Percentiles rank a stretch among this genome's conserved stretches.
Evolutionary conservation across 306 rosid genomes (phyloP).

Genomic region (Medicago ruthenica): DNA sequence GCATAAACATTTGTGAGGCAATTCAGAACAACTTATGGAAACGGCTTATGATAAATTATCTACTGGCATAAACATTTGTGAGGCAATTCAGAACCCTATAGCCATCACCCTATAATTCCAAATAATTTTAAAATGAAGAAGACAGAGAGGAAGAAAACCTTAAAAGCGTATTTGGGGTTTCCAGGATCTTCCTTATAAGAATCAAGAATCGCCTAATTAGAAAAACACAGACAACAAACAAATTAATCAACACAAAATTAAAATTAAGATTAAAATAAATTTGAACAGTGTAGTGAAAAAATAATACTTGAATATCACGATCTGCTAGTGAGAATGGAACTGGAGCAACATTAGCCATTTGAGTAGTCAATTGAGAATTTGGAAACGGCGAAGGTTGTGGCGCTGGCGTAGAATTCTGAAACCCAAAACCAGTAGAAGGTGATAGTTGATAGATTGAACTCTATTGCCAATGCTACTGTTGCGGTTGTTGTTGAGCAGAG

Average conservation of each 20-base stretch:
- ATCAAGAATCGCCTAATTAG: slow-evolving; percentile 74
- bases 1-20: no score
- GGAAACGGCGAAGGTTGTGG: slow-evolving; percentile 60
- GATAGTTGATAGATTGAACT: slow-evolving; percentile 55
- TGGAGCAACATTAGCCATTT: slow-evolving; percentile 94
- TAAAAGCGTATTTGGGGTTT: slow-evolving; percentile 88
- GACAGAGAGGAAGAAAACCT: slow-evolving; percentile 56
- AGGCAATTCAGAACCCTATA: no score
- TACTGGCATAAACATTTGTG: no score
- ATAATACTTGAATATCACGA: slow-evolving; percentile 81
- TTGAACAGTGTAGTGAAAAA: neutral
- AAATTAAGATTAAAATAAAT: neutral
- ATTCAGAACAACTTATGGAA: no score
- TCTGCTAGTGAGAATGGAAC: slow-evolving; percentile 89
- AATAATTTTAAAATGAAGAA: neutral
- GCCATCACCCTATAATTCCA: neutral
- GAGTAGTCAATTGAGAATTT: slow-evolving; percentile 66
- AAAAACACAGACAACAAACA: slow-evolving; percentile 6
- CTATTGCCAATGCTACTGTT: slow-evolving; percentile 36
- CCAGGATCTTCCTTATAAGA: slow-evolving; percentile 90
- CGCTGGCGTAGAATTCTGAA: slow-evolving; percentile 55
- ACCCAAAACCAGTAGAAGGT: slow-evolving; percentile 62
- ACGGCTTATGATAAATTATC: no score
- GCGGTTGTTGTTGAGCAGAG: slow-evolving; percentile 60
- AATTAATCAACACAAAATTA: neutral